phyloP scores from a whole-genome alignment of 768 basidiomycete species.

The Suillus sp. region DNA sequence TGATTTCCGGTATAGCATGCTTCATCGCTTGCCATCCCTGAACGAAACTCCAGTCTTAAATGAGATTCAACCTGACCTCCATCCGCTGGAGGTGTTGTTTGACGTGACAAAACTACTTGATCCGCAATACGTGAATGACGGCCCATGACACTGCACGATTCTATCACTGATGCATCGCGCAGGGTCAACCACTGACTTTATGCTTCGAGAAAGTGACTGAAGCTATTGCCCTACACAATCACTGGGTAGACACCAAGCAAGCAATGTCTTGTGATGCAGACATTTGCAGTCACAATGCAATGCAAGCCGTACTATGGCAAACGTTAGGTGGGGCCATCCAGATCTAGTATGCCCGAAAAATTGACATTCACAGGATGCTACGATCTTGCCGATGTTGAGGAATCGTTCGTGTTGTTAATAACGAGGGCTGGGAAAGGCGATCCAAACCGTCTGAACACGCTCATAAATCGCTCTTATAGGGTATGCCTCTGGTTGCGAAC shows the following conservation, averaged over 20 bases:
- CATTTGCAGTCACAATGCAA: slow-evolving; percentile 72
- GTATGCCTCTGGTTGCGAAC: slow-evolving; percentile 38
- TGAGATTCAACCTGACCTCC: slow-evolving; percentile 73
- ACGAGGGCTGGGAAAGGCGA: slow-evolving; percentile 58
- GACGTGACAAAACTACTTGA: slow-evolving; percentile 79
- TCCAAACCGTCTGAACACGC: slow-evolving; percentile 59
- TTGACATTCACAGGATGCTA: slow-evolving; percentile 55
- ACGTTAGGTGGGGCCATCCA: slow-evolving; percentile 53
- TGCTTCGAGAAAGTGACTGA: slow-evolving; percentile 70
- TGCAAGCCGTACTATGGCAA: slow-evolving; percentile 74
- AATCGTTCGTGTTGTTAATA: slow-evolving; percentile 70
- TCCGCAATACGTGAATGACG: slow-evolving; percentile 53
- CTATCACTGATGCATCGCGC: slow-evolving; percentile 9
- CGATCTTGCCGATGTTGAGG: slow-evolving; percentile 63
- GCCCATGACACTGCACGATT: slow-evolving; percentile 2
- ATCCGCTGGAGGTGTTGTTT: slow-evolving; percentile 74
- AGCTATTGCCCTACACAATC: slow-evolving; percentile 68
- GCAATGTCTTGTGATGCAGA: slow-evolving; percentile 53
- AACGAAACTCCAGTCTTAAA: slow-evolving; percentile 58
- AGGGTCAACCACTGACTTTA: slow-evolving; percentile 73
- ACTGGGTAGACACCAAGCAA: slow-evolving; percentile 64
- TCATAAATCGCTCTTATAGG: slow-evolving; percentile 68
- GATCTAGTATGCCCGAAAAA: background rate
- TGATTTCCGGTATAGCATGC: slow-evolving; percentile 47
- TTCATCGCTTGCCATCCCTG: slow-evolving; percentile 67